Percentiles rank a stretch among this genome's conserved stretches.
These are phyloP conservation scores for Metschnikowia cerradonensis DNA, from an alignment of 805 yeast species.

Conservation along the genomic window DNA sequence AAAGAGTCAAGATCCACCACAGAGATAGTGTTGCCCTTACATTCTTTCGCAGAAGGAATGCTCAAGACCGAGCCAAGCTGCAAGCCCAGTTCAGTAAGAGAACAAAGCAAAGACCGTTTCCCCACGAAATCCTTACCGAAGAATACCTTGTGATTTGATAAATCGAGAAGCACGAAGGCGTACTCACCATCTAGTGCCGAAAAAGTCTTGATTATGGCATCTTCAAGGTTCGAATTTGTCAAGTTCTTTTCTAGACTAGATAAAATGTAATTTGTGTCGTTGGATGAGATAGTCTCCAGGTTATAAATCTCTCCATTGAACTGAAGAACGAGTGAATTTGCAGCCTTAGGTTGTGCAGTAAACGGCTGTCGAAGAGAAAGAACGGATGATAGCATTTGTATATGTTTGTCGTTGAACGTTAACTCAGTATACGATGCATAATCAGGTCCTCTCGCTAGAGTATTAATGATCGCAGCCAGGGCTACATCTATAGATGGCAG, in stretches of 20 bases:
- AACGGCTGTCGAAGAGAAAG: conserved; percentile 78
- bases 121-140: conserved; percentile 88
- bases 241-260: conserved; percentile 27
- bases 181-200: conserved; percentile 70
- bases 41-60: conserved; percentile 43
- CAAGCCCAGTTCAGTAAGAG: conserved; percentile 28
- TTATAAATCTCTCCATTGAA: conserved; percentile 92
- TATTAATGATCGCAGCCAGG: conserved; percentile 11
- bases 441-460: conserved; percentile 65
- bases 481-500: not conserved
- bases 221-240: conserved; percentile 7
- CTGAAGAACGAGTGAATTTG: conserved; percentile 45
- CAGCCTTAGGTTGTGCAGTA: conserved; percentile 62
- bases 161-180: conserved; percentile 59
- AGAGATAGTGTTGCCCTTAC: conserved; percentile 50
- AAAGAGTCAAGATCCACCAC: conserved; percentile 29
- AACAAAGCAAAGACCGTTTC: conserved; percentile 65
- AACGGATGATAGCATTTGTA: conserved; percentile 62
- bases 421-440: conserved; percentile 25
- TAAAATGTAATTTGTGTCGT: conserved; percentile 62
- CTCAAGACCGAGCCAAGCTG: conserved; percentile 35
- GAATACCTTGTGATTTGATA: conserved; percentile 38
- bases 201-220: conserved; percentile 42
- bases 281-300: conserved; percentile 43
- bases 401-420: conserved; percentile 3